phyloP scores from a whole-genome alignment of 441 rosid species.

The Brassica hybrid region DNA sequence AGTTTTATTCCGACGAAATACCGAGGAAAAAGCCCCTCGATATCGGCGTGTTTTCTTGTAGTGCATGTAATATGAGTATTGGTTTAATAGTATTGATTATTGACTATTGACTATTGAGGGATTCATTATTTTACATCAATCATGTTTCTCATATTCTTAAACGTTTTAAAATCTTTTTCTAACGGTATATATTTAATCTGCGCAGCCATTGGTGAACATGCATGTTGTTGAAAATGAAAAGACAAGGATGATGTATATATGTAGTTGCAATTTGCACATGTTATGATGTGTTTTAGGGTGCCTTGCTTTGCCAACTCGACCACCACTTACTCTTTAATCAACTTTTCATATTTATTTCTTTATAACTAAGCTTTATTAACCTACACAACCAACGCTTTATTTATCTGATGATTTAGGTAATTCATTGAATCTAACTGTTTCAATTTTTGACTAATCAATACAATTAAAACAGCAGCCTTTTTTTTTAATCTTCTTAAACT shows the following conservation, averaged over 20 bases:
- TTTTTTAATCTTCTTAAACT: too few relatives aligned
- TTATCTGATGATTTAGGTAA: slow-evolving; percentile 13
- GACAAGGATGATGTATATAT: slow-evolving; percentile 33
- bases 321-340: slow-evolving; percentile 31
- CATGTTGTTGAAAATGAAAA: slow-evolving; percentile 32
- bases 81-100: not conserved
- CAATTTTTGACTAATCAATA: slow-evolving; percentile 19
- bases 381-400: slow-evolving; percentile 17
- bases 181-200: slow-evolving; percentile 26
- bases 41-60: too few relatives aligned
- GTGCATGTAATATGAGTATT: too few relatives aligned
- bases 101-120: not conserved
- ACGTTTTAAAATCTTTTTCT: slow-evolving; percentile 14
- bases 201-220: slow-evolving; percentile 36
- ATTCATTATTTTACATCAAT: slow-evolving; percentile 23
- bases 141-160: slow-evolving; percentile 23
- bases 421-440: slow-evolving; percentile 9
- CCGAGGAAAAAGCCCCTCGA: too few relatives aligned
- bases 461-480: too few relatives aligned
- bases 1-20: too few relatives aligned
- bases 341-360: not conserved
- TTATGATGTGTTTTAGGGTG: slow-evolving; percentile 38
- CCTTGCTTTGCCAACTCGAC: slow-evolving; percentile 39
- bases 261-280: slow-evolving; percentile 39
- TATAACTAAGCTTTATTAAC: slow-evolving; percentile 17